These are phyloP conservation scores for Fraxinus baroniana DNA, from an alignment of 305 asterid species.

Conservation along the genomic window DNA sequence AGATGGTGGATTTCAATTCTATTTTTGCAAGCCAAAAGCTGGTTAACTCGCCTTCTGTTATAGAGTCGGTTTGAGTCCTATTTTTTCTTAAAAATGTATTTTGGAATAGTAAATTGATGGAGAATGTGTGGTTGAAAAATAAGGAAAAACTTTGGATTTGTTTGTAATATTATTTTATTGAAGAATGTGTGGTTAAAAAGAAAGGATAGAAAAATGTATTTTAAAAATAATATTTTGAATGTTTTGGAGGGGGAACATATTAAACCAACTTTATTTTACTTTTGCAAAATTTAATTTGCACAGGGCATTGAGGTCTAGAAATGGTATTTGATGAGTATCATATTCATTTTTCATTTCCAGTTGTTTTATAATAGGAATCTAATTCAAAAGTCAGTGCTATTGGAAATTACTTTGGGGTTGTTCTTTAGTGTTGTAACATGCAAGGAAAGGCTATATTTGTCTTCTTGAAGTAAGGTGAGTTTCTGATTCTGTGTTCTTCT, in stretches of 20 bases:
- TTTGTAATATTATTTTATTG: background rate
- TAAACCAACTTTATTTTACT: background rate
- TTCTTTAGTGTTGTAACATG: conserved; percentile 4
- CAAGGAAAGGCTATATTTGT: conserved; percentile 3
- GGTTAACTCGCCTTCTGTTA: background rate
- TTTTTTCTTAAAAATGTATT: background rate
- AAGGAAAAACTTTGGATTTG: background rate
- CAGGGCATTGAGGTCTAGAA: background rate
- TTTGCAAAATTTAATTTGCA: background rate
- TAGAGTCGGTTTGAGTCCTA: background rate
- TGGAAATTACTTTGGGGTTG: background rate
- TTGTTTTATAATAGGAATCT: background rate
- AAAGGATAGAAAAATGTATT: background rate
- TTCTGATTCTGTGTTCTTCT: conserved; percentile 23
- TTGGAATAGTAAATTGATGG: background rate
- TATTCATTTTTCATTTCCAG: background rate
- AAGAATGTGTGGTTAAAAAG: background rate
- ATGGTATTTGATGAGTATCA: conserved; percentile 1
- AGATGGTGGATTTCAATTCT: background rate
- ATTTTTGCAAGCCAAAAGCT: background rate
- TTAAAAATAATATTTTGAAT: background rate
- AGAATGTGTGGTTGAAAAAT: background rate
- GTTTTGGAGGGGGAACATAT: background rate
- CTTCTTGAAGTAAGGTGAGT: conserved; percentile 2
- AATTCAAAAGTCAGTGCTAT: background rate